Base-by-base conservation (phyloP, 805 yeast genomes). In the Ogataea methylovora region DNA sequence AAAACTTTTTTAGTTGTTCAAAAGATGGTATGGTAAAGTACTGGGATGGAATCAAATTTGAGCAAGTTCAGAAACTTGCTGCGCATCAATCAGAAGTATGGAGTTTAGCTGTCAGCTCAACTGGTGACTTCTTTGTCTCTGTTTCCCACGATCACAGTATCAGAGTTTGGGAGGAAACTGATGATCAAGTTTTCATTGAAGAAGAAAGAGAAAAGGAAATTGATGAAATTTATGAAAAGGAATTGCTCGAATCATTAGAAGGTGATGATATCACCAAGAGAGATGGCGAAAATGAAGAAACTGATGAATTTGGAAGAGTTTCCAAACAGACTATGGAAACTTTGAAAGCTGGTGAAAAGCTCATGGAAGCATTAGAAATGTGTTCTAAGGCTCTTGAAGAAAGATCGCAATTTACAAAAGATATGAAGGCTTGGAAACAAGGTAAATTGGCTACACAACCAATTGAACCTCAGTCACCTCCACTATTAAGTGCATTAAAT, bases 21-120 rank as follows among this genome's bases (percentile, higher is more conserved):
- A 92, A 92, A 52, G 99, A 92, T 59, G 87, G 84, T 11, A 60
- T 81, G 39, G 73, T 92, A 36, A 92, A 92, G 59, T 87, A 86
- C 58, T 92, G 99, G 99, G 99, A 92, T 58, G 99, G 97, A 44
- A 94, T 84, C 49, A 92, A 92, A 59, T 92, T 92, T 57, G 96
- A 85, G 48, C 84, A 90, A 57, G 76, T 92, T 41, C 97, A 92
- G 58, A 84, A 82, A 49, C 65, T 92, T 22, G 70, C 76, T 4
- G 88, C 82, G 5, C 97, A 92, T 56, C 94, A 86, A 39, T 73
- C 86, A 37, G 97, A 92, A 61, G 94, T 92, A 17, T 92, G 97
- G 98, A 73, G 86, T 26, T 55, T 92, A 32, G 81, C 88, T n/a
- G 71, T 90, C 13, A 77, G 94, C 39, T 58, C 61, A 18, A 74